A percentile compares a stretch with the other conserved stretches of the same genome.
phyloP scores from a whole-genome alignment of 208 protist genomes.

The Hexamita inflata region DNA sequence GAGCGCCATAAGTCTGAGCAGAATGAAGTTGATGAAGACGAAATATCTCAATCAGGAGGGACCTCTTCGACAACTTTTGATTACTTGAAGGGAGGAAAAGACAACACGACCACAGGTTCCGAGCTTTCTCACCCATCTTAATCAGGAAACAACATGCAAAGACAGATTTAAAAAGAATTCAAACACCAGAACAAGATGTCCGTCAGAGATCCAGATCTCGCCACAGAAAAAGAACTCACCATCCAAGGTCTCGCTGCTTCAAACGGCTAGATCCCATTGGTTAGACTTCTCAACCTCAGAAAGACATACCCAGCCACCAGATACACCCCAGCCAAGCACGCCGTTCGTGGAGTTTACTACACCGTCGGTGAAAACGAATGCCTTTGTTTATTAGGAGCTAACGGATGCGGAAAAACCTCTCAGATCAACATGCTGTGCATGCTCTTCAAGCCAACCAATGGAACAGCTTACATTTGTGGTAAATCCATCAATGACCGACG shows the following conservation, averaged over 20 bases:
- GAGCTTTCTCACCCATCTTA: no score
- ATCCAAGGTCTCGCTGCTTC: background rate
- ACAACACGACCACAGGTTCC: no score
- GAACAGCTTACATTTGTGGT: constrained; percentile 48
- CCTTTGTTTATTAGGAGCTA: constrained; percentile 51
- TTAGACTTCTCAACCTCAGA: background rate
- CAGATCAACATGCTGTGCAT: constrained; percentile 54
- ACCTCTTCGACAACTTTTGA: no score
- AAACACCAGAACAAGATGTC: no score
- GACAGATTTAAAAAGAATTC: no score
- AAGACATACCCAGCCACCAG: constrained; percentile 1
- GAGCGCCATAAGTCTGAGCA: no score
- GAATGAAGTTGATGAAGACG: no score
- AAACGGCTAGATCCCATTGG: background rate
- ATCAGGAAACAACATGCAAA: no score
- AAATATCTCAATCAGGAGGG: no score
- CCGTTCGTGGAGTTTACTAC: constrained; percentile 22
- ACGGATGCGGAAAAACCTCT: constrained; percentile 55
- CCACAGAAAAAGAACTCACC: background rate
- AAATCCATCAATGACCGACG: constrained; percentile 44
- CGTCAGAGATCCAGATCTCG: background rate
- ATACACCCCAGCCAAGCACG: background rate
- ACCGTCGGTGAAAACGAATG: constrained; percentile 35
- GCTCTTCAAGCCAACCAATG: constrained; percentile 55
- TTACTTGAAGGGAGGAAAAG: no score